Conservation (phyloP, 768 basidiomycete species). For the Pleurotus eryngii region DNA sequence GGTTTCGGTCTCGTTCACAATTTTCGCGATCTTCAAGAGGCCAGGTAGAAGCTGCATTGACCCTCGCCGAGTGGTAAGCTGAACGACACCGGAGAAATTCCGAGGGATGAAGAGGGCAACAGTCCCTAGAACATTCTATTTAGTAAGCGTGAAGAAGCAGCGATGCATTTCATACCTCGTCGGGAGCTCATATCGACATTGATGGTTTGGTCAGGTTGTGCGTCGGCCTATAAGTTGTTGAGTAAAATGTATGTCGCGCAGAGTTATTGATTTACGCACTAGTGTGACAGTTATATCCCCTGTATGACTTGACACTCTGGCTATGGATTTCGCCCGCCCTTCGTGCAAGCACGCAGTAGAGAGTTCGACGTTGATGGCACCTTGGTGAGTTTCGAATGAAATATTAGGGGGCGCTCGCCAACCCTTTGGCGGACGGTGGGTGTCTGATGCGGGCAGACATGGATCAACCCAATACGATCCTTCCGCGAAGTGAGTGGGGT, state of each 20-base stretch:
- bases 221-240: no score
- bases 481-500: neutral
- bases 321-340: conserved; percentile 28
- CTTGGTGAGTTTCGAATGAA: conserved; percentile 40
- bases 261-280: conserved; percentile 20
- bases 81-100: conserved; percentile 26
- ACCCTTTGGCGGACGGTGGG: neutral
- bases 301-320: conserved; percentile 32
- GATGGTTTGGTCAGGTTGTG: neutral
- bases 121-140: conserved; percentile 15
- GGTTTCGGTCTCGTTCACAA: conserved; percentile 25
- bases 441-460: conserved; percentile 1
- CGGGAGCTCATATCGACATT: conserved; percentile 8
- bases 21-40: conserved; percentile 20
- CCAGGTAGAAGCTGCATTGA: conserved; percentile 26
- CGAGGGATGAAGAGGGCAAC: conserved; percentile 24
- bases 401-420: conserved; percentile 12
- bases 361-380: conserved; percentile 33
- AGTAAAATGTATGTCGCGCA: neutral
- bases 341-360: conserved; percentile 33
- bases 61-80: conserved; percentile 21
- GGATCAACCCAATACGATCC: conserved; percentile 1
- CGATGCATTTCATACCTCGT: neutral
- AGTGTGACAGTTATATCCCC: conserved; percentile 39
- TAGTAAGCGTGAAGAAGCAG: neutral